Evolutionary conservation across 2,329 filamentous ascomycete species (phyloP).

Genomic region (Claviceps quebecensis): DNA sequence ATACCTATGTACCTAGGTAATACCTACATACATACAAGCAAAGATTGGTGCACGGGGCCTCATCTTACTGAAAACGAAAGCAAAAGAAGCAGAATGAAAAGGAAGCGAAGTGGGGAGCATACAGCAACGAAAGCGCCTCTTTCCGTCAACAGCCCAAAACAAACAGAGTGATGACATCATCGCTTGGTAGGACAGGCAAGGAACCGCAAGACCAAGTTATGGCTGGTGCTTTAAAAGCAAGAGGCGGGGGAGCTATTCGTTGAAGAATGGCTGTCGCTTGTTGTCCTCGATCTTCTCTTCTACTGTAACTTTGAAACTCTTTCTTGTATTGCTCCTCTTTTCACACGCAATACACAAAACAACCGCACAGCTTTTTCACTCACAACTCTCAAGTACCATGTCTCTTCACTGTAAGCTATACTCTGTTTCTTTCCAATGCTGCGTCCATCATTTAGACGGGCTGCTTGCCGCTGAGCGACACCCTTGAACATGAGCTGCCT

Average conservation of each 20-base stretch:
- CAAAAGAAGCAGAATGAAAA: not conserved
- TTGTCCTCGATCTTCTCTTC: not conserved
- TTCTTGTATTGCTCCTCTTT: not conserved
- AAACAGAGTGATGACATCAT: constrained; percentile 20
- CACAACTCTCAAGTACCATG: constrained; percentile 25
- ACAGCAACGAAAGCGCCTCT: not conserved
- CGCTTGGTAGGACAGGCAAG: not conserved
- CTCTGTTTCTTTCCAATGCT: not conserved
- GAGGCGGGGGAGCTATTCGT: not conserved
- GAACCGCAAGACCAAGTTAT: not conserved
- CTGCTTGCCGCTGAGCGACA: not conserved
- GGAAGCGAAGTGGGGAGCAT: not conserved
- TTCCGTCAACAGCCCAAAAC: not conserved
- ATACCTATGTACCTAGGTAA: too few relatives aligned
- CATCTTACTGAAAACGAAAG: not conserved
- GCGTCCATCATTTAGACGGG: not conserved
- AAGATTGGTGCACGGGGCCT: not conserved
- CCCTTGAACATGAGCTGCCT: not conserved
- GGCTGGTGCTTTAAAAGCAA: constrained; percentile 3
- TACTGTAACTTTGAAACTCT: not conserved
- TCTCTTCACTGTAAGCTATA: constrained; percentile 42
- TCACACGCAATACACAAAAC: not conserved
- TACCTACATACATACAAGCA: not conserved
- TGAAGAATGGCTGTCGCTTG: not conserved
- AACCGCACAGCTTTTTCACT: not conserved